These are phyloP conservation scores for Sporothrix euskadiensis DNA, from an alignment of 2,329 filamentous ascomycete genomes.

Conservation along the genomic window DNA sequence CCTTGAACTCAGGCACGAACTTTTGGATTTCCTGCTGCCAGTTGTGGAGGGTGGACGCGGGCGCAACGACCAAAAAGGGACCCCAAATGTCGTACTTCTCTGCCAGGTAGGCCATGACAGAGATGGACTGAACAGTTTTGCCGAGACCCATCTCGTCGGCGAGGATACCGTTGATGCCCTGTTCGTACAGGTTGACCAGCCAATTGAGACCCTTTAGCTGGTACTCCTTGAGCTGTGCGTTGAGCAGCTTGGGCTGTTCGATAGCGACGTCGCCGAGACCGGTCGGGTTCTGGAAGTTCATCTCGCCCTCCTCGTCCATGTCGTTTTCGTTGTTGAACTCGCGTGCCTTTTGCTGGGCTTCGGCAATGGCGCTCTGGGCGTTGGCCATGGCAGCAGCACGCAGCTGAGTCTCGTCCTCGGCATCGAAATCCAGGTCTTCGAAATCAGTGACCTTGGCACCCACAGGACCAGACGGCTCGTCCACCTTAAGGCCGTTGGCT, in stretches of 20 bases:
- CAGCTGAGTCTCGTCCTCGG: constrained; percentile 82
- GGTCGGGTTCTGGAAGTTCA: constrained; percentile 99
- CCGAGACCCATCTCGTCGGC: constrained; percentile 99
- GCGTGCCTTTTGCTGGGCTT: constrained; percentile 88
- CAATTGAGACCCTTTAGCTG: constrained; percentile 99
- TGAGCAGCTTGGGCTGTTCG: constrained; percentile 89
- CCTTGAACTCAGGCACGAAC: constrained; percentile 93
- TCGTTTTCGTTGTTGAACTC: constrained; percentile 80
- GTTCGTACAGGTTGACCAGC: constrained; percentile 98
- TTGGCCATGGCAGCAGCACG: constrained; percentile 88
- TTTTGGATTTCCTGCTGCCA: constrained; percentile 98
- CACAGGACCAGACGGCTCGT: constrained; percentile 55
- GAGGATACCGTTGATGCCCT: constrained; percentile 98
- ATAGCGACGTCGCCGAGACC: constrained; percentile 93
- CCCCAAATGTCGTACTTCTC: constrained; percentile 99
- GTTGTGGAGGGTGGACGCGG: constrained; percentile 94
- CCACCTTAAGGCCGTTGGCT: constrained; percentile 49
- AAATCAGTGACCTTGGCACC: constrained; percentile 84
- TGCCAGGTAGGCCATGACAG: constrained; percentile 97
- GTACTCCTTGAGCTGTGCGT: constrained; percentile 95
- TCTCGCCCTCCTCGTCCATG: constrained; percentile 87
- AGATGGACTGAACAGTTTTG: constrained; percentile 98
- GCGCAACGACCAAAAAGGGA: constrained; percentile 93
- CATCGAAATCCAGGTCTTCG: constrained; percentile 92
- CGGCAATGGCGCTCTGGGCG: constrained; percentile 90